phyloP scores from a whole-genome alignment of 192 early-diverging fungal species.

The Backusella sp. region DNA sequence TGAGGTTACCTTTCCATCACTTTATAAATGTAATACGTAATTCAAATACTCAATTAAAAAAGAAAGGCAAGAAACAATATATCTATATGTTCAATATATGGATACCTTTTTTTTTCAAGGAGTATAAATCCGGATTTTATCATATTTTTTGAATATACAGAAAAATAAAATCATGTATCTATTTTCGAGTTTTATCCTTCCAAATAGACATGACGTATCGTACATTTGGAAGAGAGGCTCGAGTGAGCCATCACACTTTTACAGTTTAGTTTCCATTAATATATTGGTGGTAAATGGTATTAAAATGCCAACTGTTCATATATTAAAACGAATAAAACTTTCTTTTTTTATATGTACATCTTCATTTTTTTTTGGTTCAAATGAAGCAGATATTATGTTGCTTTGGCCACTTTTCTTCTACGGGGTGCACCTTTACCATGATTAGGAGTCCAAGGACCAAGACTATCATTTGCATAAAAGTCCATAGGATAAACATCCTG shows the following conservation, averaged over 20 bases:
- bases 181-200: background rate
- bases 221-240: background rate
- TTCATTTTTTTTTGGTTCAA: background rate
- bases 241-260: too few species aligned
- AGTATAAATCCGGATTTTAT: background rate
- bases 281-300: background rate
- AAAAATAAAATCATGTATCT: background rate
- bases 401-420: background rate
- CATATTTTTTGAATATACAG: background rate
- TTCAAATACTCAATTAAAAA: background rate
- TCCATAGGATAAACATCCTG: conserved; percentile 96
- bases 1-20: background rate
- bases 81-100: background rate
- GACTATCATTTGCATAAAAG: conserved; percentile 88
- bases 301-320: background rate
- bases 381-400: background rate
- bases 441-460: conserved; percentile 94
- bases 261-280: background rate
- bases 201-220: background rate
- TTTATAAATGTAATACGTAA: background rate
- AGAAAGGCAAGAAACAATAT: background rate
- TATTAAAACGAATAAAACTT: background rate
- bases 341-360: background rate
- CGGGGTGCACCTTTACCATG: conserved; percentile 55
- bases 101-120: background rate